These are phyloP conservation scores for Aureobasidium leucospermi DNA, from an alignment of 2,329 filamentous ascomycete genomes.

Conservation along the genomic window DNA sequence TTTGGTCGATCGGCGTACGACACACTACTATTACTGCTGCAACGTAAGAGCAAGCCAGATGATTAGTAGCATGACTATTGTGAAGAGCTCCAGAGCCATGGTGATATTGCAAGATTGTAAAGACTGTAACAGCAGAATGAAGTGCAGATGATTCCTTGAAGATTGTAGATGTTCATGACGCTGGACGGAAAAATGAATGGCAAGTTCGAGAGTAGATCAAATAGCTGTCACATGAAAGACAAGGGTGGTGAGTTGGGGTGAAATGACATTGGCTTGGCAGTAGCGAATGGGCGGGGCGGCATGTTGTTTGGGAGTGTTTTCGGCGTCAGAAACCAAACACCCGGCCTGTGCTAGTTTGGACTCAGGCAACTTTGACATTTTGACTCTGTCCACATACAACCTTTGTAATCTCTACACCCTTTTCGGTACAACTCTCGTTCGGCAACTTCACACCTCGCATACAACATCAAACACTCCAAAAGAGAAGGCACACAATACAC, in stretches of 20 bases:
- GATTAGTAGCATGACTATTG: no score
- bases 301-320: background rate
- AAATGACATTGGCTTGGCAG: background rate
- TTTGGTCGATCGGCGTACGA: no score
- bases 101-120: no score
- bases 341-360: background rate
- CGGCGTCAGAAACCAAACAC: constrained; percentile 9
- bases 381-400: background rate
- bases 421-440: background rate
- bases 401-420: background rate
- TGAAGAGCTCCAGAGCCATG: no score
- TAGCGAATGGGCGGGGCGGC: background rate
- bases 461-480: background rate
- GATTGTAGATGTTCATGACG: no score
- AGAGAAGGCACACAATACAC: background rate
- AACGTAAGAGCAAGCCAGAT: no score
- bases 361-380: background rate
- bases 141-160: no score
- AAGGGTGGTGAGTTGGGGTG: background rate
- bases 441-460: background rate
- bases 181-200: background rate
- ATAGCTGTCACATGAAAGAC: no score
- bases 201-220: background rate
- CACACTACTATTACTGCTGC: no score
- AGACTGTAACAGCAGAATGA: no score